Base-by-base conservation (phyloP, 306 rosid species). In the Corylus americana region DNA sequence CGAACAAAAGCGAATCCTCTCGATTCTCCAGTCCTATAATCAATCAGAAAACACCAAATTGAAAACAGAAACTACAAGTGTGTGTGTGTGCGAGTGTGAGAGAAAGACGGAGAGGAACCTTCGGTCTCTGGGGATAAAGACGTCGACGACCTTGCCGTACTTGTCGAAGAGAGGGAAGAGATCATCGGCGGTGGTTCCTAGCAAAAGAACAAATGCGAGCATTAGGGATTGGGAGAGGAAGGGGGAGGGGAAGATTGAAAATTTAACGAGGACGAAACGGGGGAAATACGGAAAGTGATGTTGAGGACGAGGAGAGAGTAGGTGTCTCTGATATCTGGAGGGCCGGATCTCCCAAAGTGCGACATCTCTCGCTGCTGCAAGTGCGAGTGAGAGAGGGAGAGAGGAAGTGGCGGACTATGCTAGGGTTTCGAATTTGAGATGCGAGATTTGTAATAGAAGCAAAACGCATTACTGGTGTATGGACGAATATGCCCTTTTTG, bases 241-340 rank as follows among this genome's bases (percentile, higher is more conserved):
- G 2, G 7, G 27, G 54, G 45, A n/a, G 29, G 57, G n/a, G 42
- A 78, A 71, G 50, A 18, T 0, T 11, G 74, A n/a, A n/a, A 63
- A 68, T 63, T 63, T 62, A 13, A 44, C 11, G 37, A 37, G 71
- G 51, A 58, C 0, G 66, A 54, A 61, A 49, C 13, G 62, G 62
- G 62, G 17, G 22, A 76, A 5, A 54, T 85, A 91, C 95, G 88
- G 83, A 91, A 91, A 63, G 95, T 88, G 78, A 91, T 91, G 83
- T 91, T 91, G 89, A 91, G 95, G 73, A 91, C 95, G 78, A 91
- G 95, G 39, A 91, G 95, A 4, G 95, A 91, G 79, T 87, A 91
- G 70, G 95, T 88, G 75, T 91, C 95, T 85, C 91, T 87, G 90
- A 91, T 91, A 79, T 91, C 95, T 4, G 95, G 95, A 58, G 95